Evolutionary conservation across 1,139 yeast species (phyloP).

Genomic region (Saccharomyces uvarum): DNA sequence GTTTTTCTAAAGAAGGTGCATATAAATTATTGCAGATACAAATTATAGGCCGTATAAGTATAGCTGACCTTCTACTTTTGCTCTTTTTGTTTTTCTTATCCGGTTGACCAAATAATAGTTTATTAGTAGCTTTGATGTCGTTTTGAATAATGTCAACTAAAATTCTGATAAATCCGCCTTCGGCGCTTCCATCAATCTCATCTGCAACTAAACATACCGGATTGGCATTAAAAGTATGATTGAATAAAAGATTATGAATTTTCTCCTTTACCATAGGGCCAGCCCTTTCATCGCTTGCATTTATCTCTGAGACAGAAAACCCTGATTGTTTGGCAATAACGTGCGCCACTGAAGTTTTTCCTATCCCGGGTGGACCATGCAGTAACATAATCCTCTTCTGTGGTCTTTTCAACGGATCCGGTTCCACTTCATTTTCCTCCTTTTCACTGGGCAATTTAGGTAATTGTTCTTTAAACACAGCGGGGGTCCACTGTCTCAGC

Average conservation of each 20-base stretch:
- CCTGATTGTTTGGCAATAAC: conserved; percentile 77
- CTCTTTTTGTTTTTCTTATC: conserved; percentile 23
- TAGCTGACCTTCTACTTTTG: conserved; percentile 31
- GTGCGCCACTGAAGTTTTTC: conserved; percentile 87
- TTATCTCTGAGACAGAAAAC: conserved; percentile 72
- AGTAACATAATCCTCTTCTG: conserved; percentile 59
- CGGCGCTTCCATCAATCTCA: conserved; percentile 87
- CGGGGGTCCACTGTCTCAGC: conserved; percentile 73
- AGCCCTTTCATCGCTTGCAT: conserved; percentile 80
- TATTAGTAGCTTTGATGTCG: conserved; percentile 47
- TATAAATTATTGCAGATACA: conserved; percentile 88
- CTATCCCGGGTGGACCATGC: conserved; percentile 94
- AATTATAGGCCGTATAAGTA: conserved; percentile 74
- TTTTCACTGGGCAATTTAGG: conserved; percentile 14
- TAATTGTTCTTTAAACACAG: conserved; percentile 48
- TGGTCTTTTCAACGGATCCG: conserved; percentile 66
- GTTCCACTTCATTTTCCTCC: conserved; percentile 6
- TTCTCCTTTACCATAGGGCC: conserved; percentile 52
- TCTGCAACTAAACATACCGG: conserved; percentile 82
- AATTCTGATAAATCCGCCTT: conserved; percentile 68
- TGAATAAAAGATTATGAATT: conserved; percentile 61
- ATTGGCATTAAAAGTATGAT: conserved; percentile 47
- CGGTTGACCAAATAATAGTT: conserved; percentile 11
- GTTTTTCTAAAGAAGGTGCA: conserved; percentile 60
- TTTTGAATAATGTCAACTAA: conserved; percentile 52